A percentile compares a stretch with the other conserved stretches of the same genome.
Evolutionary conservation across 2,329 filamentous ascomycete genomes (phyloP).

Genomic region (Samsoniella hepiali): DNA sequence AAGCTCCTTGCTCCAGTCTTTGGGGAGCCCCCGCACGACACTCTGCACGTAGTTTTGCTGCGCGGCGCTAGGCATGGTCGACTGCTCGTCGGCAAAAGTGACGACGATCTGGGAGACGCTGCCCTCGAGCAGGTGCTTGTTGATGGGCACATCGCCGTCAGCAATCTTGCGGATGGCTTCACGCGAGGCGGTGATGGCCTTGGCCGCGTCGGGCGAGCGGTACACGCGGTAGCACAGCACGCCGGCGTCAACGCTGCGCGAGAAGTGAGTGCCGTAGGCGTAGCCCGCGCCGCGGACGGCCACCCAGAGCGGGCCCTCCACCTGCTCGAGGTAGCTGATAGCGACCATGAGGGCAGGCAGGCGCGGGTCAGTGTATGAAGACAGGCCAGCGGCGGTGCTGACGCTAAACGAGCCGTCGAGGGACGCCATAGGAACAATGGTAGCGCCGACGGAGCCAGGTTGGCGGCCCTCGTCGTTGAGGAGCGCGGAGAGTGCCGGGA

Average conservation of each 20-base stretch:
- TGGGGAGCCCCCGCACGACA: constrained; percentile 71
- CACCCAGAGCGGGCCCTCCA: constrained; percentile 92
- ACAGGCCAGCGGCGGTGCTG: constrained; percentile 69
- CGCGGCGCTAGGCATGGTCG: constrained; percentile 79
- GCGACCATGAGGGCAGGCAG: constrained; percentile 85
- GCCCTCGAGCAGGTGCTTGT: constrained; percentile 80
- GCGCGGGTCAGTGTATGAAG: constrained; percentile 70
- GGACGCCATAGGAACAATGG: constrained; percentile 84
- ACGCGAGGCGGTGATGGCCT: constrained; percentile 76
- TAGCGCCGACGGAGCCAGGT: constrained; percentile 70
- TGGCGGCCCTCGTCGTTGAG: constrained; percentile 71
- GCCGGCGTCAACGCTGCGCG: constrained; percentile 73
- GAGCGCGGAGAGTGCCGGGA: constrained; percentile 66
- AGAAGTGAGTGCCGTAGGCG: constrained; percentile 83
- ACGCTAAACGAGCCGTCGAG: constrained; percentile 90
- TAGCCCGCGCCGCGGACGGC: constrained; percentile 89
- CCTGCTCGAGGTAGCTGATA: constrained; percentile 83
- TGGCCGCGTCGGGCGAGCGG: constrained; percentile 83
- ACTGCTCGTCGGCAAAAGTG: constrained; percentile 80
- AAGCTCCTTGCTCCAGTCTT: constrained; percentile 74
- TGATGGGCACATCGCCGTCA: constrained; percentile 67
- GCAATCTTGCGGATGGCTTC: constrained; percentile 73
- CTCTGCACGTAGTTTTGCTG: constrained; percentile 78
- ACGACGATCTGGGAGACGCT: constrained; percentile 89
- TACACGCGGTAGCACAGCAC: constrained; percentile 83